Base-by-base conservation (phyloP, 768 basidiomycete species). In the Hirschioporus abietinus region DNA sequence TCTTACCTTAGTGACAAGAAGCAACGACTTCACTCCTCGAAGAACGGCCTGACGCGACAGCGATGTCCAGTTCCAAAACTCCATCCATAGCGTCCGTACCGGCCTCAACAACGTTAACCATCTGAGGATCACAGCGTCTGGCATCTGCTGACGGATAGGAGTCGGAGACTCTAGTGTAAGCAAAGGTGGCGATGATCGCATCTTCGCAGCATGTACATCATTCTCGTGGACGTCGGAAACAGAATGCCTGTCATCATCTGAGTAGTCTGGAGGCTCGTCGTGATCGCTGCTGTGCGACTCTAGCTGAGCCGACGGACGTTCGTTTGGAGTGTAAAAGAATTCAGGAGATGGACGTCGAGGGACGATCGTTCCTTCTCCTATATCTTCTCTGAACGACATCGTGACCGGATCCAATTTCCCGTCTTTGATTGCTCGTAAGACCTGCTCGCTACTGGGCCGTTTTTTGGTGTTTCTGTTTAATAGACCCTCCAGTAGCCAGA, bases 401-500 rank as follows among this genome's bases (percentile, higher is more conserved):
- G 63, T 30, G 36, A 30, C 8, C 64, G n/a, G 27, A 81, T 86
- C n/a, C 69, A 93, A 92, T 80, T 83, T 86, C 63, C 93, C 88
- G 42, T 90, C 87, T 35, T 84, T 80, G 65, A 95, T 82, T 1
- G 89, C 93, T 27, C 74, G 75, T n/a, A 82, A 74, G 17, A 96
- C 88, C 63, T 88, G 83, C 68, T 93, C 91, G 61, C 88, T 88
- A 0, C 87, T 84, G 8, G 92, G 91, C 64, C 95, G 82, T n/a
- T 75, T 75, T 2, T 77, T 74, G 0, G 94, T 88, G 1, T 75
- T 76, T 35, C 88, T 81, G 68, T 88, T 84, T 67, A 95, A 76
- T 58, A 96, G 79, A 66, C 84, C 83, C 68, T 93, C 91, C 27
- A 96, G 78, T 17, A 96, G 76, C 1, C 91, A 80, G 5, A 95